phyloP scores from a whole-genome alignment of 352 stramenopile genomes.

The Phytophthora kernoviae region DNA sequence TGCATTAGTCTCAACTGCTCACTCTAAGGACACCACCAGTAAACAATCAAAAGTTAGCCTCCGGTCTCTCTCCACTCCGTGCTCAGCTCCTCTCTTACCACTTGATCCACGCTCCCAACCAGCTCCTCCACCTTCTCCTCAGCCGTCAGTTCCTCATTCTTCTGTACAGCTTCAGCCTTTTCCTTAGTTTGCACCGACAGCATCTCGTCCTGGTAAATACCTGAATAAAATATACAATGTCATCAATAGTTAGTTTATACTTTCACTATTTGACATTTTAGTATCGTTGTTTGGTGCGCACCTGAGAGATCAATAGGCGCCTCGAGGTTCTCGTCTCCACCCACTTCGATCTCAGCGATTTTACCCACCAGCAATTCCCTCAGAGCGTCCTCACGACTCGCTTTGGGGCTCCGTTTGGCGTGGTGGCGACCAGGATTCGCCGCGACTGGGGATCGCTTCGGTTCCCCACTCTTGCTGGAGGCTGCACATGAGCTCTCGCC shows the following conservation, averaged over 20 bases:
- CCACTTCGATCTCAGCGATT: conserved; percentile 87
- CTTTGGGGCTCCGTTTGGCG: conserved; percentile 27
- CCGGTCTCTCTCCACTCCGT: background rate
- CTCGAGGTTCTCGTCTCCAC: conserved; percentile 79
- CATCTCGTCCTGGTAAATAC: conserved; percentile 72
- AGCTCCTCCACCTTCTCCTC: conserved; percentile 59
- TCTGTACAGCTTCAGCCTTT: conserved; percentile 42
- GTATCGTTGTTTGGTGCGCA: conserved; percentile 8
- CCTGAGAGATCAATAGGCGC: conserved; percentile 72
- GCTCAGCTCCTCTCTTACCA: conserved; percentile 33
- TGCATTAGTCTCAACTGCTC: conserved; percentile 68
- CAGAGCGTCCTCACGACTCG: conserved; percentile 58
- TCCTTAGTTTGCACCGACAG: conserved; percentile 40
- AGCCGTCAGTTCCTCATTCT: conserved; percentile 35
- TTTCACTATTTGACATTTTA: background rate
- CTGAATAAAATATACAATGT: conserved; percentile 14
- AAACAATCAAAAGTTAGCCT: conserved; percentile 1
- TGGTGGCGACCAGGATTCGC: conserved; percentile 34
- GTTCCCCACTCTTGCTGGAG: conserved; percentile 6
- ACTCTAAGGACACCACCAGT: conserved; percentile 33
- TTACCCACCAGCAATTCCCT: conserved; percentile 82
- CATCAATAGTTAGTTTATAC: background rate
- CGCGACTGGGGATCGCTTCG: conserved; percentile 30
- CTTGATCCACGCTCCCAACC: conserved; percentile 39
- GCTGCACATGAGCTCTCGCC: conserved; percentile 11